Evolutionary conservation across 441 rosid species (phyloP), one percentile per base, ranked within the genome.

Genomic region (Omphalea diandra): DNA sequence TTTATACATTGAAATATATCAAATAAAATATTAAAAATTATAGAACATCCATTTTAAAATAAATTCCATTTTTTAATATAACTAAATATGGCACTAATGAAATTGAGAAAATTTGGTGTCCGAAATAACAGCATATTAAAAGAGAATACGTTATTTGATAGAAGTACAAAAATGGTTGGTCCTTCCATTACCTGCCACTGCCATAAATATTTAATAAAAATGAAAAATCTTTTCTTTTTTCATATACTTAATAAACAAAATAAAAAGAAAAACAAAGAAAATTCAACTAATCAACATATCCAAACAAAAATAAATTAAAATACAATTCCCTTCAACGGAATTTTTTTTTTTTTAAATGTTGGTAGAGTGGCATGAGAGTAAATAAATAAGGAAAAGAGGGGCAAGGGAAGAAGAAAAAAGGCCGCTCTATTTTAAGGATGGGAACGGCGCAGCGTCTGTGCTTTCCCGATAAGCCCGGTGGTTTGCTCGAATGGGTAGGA

Each of bases 381-480:
- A 61, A 80, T 3, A 1, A 43, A 76, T 62, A n/a, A 69, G 44
- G 65, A 10, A 14, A 43, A 15, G 14, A 59, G 43, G 70, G 55
- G 75, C 32, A 57, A 18, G 60, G 73, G 59, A 61, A 75, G 62
- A 66, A 70, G 4, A 5, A 29, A 67, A 70, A 72, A 58, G 33
- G 35, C 54, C 64, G 72, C 74, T 33, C 77, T 77, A 77, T 71
- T n/a, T 66, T 74, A 79, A 71, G 75, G 74, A 24, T 43, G 59
- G 71, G 79, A 84, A 83, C 80, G 73, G 87, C 83, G 81, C 79
- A 72, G 80, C 78, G 79, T 75, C 81, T 73, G 81, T 79, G 77
- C 62, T 81, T 82, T 80, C 82, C 82, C 88, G 84, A 81, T 86
- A 81, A 82, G 83, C 82, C 80, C 84, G 77, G 76, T 64, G 69